Base-by-base conservation (phyloP, 2,329 filamentous ascomycete species). In the Tolypocladium ophioglossoides region DNA sequence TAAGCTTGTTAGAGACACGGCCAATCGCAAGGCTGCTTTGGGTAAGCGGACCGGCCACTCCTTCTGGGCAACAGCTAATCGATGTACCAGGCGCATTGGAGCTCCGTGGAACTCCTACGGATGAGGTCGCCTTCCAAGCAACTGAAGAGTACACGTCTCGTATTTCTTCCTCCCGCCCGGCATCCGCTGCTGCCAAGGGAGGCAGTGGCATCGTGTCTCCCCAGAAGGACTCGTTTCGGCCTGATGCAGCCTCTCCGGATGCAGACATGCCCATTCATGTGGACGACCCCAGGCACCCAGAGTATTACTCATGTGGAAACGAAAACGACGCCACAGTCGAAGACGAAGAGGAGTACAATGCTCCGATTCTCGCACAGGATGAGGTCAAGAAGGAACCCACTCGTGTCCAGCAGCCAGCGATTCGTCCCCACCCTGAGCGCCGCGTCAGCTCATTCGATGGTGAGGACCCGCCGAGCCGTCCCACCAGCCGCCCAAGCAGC, bases 81-180 rank as follows among this genome's bases (percentile, higher is more conserved):
- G n/a, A 34, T 16, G 22, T 30, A 6, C 20, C 65, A 94, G 89
- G 84, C 57, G 82, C 80, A 44, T 73, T 77, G 52, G 79, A 80
- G 52, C 78, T 83, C 54, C 72, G 80, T 51, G 84, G 88, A 54
- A 94, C 91, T 4, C 94, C 94, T 2, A 89, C 88, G 62, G 92
- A 97, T 64, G 88, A 97, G 66, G 83, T 95, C 62, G 94, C 89
- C 22, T 96, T 91, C 72, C 82, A 90, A 57, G 92, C 91, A 14
- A 86, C 84, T 12, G 91, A 96, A 59, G 86, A 95, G 65, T 95
- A 91, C 65, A 78, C 84, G 18, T 87, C 86, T 34, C 86, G 89
- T 57, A 84, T 90, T 57, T 78, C 82, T 47, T 87, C 87, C n/a
- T 86, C 87, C 10, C 77, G 72, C 51, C 80, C 82, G 18, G 70